phyloP scores from a whole-genome alignment of 768 basidiomycete genomes.

The Pilatotrama ljubarskyi region DNA sequence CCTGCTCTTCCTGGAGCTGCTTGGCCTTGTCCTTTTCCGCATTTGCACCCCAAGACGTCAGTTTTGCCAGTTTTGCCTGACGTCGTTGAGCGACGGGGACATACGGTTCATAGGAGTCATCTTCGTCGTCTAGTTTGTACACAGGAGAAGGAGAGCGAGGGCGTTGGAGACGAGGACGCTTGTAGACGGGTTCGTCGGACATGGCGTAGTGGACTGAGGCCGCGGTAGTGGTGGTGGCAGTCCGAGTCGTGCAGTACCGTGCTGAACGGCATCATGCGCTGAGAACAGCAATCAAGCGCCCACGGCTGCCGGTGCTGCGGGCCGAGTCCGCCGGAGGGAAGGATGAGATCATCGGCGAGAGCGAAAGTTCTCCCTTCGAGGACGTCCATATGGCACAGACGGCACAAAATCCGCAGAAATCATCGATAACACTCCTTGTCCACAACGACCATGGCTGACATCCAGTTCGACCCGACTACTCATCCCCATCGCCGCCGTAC shows the following conservation, averaged over 20 bases:
- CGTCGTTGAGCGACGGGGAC: slow-evolving; percentile 85
- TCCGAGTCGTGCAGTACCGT: too few species aligned
- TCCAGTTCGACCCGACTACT: slow-evolving; percentile 54
- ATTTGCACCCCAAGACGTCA: slow-evolving; percentile 61
- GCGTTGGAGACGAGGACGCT: slow-evolving; percentile 52
- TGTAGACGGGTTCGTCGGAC: slow-evolving; percentile 40
- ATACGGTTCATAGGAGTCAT: slow-evolving; percentile 77
- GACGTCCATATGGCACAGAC: slow-evolving; percentile 1
- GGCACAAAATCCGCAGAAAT: neutral
- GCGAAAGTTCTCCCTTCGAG: neutral
- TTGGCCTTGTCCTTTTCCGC: slow-evolving; percentile 52
- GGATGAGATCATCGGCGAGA: slow-evolving; percentile 12
- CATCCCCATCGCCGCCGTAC: slow-evolving; percentile 75
- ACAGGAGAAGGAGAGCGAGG: slow-evolving; percentile 51
- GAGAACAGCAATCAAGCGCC: neutral
- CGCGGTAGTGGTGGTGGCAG: neutral
- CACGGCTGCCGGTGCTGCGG: neutral
- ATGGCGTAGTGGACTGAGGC: slow-evolving; percentile 6
- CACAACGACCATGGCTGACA: slow-evolving; percentile 26
- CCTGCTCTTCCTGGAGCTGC: slow-evolving; percentile 55
- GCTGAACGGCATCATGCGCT: neutral
- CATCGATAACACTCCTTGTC: slow-evolving; percentile 12
- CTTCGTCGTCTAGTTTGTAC: slow-evolving; percentile 63
- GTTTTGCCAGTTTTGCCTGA: slow-evolving; percentile 74
- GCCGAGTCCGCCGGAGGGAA: neutral